Conservation (phyloP, 2,329 filamentous ascomycete species). For the Fusarium sp. region DNA sequence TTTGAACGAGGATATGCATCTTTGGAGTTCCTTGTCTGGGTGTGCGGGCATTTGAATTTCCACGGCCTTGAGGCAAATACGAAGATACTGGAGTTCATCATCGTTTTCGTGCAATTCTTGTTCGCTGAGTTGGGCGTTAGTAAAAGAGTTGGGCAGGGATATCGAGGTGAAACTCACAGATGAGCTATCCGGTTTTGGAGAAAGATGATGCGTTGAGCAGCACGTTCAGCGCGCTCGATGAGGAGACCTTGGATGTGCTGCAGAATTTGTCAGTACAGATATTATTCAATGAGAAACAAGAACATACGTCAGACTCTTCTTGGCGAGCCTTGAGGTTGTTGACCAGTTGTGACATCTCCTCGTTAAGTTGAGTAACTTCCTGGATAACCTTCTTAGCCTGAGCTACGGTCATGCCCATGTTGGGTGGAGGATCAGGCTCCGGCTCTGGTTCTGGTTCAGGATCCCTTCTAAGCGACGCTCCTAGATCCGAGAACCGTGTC, state of each 20-base stretch:
- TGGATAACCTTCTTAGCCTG: constrained; percentile 56
- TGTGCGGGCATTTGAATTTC: constrained; percentile 69
- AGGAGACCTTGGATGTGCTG: constrained; percentile 74
- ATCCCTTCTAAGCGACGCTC: constrained; percentile 52
- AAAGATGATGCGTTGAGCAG: constrained; percentile 70
- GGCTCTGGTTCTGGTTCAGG: constrained; percentile 48
- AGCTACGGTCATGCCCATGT: constrained; percentile 51
- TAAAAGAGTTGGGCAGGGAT: neutral
- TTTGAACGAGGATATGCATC: constrained; percentile 73
- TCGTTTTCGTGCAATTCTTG: constrained; percentile 69
- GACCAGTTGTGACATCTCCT: constrained; percentile 64
- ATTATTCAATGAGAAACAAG: constrained; percentile 14
- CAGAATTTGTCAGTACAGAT: constrained; percentile 43
- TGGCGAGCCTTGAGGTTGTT: constrained; percentile 66
- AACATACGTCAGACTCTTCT: constrained; percentile 70
- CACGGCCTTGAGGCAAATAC: constrained; percentile 72
- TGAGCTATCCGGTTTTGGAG: constrained; percentile 70
- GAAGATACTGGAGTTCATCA: constrained; percentile 71
- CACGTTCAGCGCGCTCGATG: constrained; percentile 68
- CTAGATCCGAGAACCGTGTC: constrained; percentile 58
- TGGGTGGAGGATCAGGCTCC: constrained; percentile 47
- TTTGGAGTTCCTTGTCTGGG: constrained; percentile 68
- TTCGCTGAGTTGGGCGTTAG: constrained; percentile 58
- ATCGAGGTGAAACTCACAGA: constrained; percentile 59
- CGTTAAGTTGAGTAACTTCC: constrained; percentile 60